phyloP scores from a whole-genome alignment of 2,329 filamentous ascomycete genomes.

The Cladosporium sp. region DNA sequence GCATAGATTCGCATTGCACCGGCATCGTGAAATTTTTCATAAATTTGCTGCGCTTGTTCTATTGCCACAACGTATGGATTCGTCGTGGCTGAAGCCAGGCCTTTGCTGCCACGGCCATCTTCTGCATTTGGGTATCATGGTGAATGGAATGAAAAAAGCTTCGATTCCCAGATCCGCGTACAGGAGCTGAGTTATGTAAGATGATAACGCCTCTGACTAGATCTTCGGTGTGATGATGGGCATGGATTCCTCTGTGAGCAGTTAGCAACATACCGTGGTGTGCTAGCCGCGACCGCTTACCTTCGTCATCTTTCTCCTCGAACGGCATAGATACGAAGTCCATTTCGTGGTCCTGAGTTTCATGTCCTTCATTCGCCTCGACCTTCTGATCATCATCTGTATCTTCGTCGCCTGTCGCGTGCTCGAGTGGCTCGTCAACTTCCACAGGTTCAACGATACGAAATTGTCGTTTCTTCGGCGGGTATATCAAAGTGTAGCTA shows the following conservation, averaged over 20 bases:
- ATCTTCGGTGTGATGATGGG: conserved; percentile 9
- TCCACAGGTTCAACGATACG: neutral
- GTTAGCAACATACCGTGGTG: neutral
- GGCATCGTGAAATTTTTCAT: too few species aligned
- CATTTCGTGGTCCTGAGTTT: neutral
- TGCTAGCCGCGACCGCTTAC: neutral
- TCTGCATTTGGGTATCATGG: too few species aligned
- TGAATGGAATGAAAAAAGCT: too few species aligned
- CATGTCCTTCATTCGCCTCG: neutral
- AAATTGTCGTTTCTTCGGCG: neutral
- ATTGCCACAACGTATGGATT: too few species aligned
- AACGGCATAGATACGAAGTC: neutral
- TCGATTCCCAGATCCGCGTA: too few species aligned
- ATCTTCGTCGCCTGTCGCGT: neutral
- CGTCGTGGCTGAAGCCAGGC: too few species aligned
- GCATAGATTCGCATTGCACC: too few species aligned
- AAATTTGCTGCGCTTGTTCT: too few species aligned
- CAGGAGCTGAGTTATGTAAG: too few species aligned
- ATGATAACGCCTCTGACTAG: neutral
- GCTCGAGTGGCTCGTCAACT: neutral
- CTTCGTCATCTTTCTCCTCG: neutral
- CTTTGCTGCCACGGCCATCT: too few species aligned
- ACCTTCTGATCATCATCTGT: neutral
- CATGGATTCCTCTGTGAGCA: neutral
- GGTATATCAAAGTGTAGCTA: conserved; percentile 1